These are phyloP conservation scores for Hyphochytrium catenoides DNA, from an alignment of 352 stramenopile genomes.

Conservation along the genomic window DNA sequence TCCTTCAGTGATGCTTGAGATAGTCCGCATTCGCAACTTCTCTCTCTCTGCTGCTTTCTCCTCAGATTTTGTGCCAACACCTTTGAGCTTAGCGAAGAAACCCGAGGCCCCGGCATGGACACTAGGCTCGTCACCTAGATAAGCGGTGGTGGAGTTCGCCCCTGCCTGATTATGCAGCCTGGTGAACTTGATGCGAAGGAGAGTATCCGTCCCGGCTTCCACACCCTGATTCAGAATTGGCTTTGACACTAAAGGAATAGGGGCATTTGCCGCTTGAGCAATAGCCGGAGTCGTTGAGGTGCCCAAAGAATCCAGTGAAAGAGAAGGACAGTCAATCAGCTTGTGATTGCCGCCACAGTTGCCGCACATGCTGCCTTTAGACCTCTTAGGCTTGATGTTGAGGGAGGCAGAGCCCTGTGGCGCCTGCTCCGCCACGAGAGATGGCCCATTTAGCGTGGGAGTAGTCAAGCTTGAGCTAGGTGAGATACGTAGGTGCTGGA, in stretches of 20 bases:
- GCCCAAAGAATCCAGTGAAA: conserved; percentile 14
- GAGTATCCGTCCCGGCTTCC: conserved; percentile 23
- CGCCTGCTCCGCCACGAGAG: not conserved
- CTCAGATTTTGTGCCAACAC: too few species aligned
- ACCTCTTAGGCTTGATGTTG: not conserved
- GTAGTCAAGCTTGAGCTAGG: conserved; percentile 15
- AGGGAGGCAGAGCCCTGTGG: not conserved
- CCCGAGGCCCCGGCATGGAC: conserved; percentile 25
- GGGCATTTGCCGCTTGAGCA: not conserved
- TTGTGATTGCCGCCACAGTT: conserved; percentile 58
- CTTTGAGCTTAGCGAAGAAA: too few species aligned
- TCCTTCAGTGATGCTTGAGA: too few species aligned
- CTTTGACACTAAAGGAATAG: not conserved
- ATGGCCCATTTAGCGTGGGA: not conserved
- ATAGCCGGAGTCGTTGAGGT: not conserved
- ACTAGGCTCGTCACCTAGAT: conserved; percentile 56
- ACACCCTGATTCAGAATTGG: not conserved
- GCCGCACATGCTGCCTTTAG: conserved; percentile 28
- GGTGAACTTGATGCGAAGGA: conserved; percentile 56
- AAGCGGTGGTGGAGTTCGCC: conserved; percentile 50
- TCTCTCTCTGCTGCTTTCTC: too few species aligned
- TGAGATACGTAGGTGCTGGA: conserved; percentile 15
- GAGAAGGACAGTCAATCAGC: conserved; percentile 36
- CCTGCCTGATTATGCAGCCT: conserved; percentile 59
- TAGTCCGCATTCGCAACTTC: too few species aligned